phyloP scores from a whole-genome alignment of 805 yeast species.

The Suhomyces faveliae region DNA sequence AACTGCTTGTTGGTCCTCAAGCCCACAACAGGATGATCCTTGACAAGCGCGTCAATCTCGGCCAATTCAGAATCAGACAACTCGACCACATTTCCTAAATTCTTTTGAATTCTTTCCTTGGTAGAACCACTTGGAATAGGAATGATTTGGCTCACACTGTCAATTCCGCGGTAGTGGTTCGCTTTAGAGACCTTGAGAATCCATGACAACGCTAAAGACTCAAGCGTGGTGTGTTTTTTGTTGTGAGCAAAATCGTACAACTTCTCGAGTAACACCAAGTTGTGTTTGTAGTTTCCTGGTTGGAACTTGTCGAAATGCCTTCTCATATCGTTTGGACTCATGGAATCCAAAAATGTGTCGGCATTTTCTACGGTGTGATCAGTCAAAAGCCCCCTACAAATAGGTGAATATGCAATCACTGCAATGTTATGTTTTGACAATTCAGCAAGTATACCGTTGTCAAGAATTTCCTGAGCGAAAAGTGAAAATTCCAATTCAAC shows the following conservation, averaged over 20 bases:
- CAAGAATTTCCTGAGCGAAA: constrained; percentile 56
- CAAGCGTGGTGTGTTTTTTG: constrained; percentile 54
- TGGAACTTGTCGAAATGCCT: constrained; percentile 58
- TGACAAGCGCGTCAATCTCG: constrained; percentile 48
- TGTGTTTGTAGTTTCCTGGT: constrained; percentile 55
- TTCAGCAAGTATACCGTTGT: constrained; percentile 61
- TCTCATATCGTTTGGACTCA: constrained; percentile 47
- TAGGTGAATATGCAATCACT: constrained; percentile 78
- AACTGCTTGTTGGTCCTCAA: constrained; percentile 45
- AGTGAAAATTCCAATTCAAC: constrained; percentile 82
- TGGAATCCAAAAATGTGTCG: constrained; percentile 65
- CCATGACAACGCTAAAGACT: constrained; percentile 45
- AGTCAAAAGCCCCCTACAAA: constrained; percentile 38
- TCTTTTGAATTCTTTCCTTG: constrained; percentile 57
- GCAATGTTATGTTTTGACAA: constrained; percentile 61
- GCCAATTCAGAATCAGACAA: constrained; percentile 58
- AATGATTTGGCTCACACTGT: constrained; percentile 51
- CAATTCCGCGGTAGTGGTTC: constrained; percentile 42
- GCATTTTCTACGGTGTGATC: constrained; percentile 5
- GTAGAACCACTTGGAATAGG: constrained; percentile 84
- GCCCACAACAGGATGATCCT: constrained; percentile 51
- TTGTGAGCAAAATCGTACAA: constrained; percentile 50
- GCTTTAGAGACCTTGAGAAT: constrained; percentile 66
- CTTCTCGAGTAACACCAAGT: constrained; percentile 47
- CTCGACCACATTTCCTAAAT: constrained; percentile 43